Evolutionary conservation across 2,329 filamentous ascomycete genomes (phyloP).

Genomic region (Dactylellina cionopaga): DNA sequence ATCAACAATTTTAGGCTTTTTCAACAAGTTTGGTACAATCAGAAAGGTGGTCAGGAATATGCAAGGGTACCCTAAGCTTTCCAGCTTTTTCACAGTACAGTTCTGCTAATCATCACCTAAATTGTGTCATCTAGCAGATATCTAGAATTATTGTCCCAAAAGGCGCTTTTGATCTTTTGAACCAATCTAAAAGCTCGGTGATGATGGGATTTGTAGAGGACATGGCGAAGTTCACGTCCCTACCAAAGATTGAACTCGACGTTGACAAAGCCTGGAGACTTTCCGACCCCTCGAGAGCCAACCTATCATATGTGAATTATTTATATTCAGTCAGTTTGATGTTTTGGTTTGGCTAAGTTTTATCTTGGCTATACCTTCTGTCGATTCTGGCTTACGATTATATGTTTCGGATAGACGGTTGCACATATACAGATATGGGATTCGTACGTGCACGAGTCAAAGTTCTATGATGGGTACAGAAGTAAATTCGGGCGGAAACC

Average conservation of each 20-base stretch:
- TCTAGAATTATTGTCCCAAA: constrained; percentile 24
- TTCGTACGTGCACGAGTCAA: constrained; percentile 22
- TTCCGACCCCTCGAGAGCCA: not conserved
- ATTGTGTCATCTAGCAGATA: too few relatives aligned
- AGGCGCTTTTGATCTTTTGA: constrained; percentile 16
- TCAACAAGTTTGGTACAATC: constrained; percentile 46
- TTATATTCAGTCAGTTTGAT: constrained; percentile 19
- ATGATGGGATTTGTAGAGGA: constrained; percentile 30
- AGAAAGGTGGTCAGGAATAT: not conserved
- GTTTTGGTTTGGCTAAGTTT: too few relatives aligned
- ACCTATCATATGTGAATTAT: constrained; percentile 25
- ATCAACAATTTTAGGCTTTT: constrained; percentile 50
- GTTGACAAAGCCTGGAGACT: constrained; percentile 18
- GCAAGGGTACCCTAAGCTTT: too few relatives aligned
- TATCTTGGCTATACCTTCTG: too few relatives aligned
- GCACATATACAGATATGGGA: constrained; percentile 43
- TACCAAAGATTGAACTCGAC: constrained; percentile 13
- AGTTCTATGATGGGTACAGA: constrained; percentile 20
- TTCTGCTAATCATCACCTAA: too few relatives aligned
- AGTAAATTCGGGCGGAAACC: constrained; percentile 23
- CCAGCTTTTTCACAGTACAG: too few relatives aligned
- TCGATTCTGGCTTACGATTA: too few relatives aligned
- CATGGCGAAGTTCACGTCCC: not conserved
- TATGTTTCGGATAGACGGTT: too few relatives aligned
- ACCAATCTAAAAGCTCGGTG: not conserved